Base-by-base conservation (phyloP, 768 basidiomycete genomes). In the Sarcodon sp. region DNA sequence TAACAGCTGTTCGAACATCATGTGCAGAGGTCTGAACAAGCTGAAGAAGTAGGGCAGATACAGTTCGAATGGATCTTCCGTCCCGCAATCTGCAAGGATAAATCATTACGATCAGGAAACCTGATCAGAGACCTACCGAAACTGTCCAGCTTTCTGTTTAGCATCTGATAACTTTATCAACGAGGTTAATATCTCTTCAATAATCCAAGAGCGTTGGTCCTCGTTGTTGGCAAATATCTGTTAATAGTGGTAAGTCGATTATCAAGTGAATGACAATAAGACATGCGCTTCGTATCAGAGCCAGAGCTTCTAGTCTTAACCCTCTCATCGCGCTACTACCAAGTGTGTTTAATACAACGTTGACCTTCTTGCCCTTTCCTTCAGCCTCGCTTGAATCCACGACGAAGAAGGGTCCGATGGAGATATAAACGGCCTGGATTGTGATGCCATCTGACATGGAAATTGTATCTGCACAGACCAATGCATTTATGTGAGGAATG, bases 1-100 rank as follows among this genome's bases (percentile, higher is more conserved):
- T 70, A 1, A 82, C 83, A 46, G 79, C 74, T n/a, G 81, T 60
- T 13, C 80, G 73, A n/a, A 94, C 80, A 53, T 90, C 88, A 53
- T 89, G 84, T 0, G 89, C 83, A 4, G 90, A 93, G 0, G 91
- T 94, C 59, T 99, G 96, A 1, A 98, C 84, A n/a, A 99, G 81
- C 55, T 98, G 93, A 15, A 99, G 70, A 8, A 99, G 71, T 6
- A 99, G 69, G 0, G 94, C 94, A 2, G 91, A 93, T 10, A 93
- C 85, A 1, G 91, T 96, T 45, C 93, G 81, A 47, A 99, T 97
- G 0, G 91, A 83, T 7, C 80, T 78, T 0, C 93, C 93, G 58
- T 94, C 88, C 8, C 90, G 79, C 15, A 98, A 68, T 32, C 94
- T 97, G 55, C n/a, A 44, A 6, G 21, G 3, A 27, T 53, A 31